Evolutionary conservation across 768 basidiomycete genomes (phyloP).

Genomic region (Coprinopsis cinerea): DNA sequence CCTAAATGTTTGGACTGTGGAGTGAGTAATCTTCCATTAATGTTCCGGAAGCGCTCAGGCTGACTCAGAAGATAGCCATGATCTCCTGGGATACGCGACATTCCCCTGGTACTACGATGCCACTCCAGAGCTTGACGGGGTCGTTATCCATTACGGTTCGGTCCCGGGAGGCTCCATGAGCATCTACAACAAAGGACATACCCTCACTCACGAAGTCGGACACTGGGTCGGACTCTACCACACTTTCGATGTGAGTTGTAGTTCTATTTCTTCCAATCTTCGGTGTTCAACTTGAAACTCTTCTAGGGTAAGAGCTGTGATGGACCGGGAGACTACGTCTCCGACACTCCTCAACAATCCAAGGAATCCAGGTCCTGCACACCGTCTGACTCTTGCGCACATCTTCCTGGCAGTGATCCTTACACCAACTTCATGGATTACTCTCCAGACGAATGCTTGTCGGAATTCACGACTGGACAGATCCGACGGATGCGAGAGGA

Average conservation of each 20-base stretch:
- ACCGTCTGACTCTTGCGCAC: constrained; percentile 27
- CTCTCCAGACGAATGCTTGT: constrained; percentile 44
- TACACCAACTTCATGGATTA: constrained; percentile 49
- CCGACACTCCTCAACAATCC: constrained; percentile 41
- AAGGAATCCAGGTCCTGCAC: constrained; percentile 35
- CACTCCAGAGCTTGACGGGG: constrained; percentile 41
- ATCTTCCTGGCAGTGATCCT: not conserved
- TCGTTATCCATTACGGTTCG: constrained; percentile 36
- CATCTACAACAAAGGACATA: constrained; percentile 38
- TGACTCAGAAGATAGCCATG: constrained; percentile 29
- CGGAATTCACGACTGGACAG: constrained; percentile 41
- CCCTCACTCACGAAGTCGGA: constrained; percentile 49
- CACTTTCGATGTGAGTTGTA: constrained; percentile 49
- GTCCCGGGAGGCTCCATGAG: constrained; percentile 36
- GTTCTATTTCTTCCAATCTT: not conserved
- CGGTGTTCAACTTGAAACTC: not conserved
- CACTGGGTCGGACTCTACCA: constrained; percentile 57
- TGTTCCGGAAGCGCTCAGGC: constrained; percentile 17
- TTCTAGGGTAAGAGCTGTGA: constrained; percentile 20
- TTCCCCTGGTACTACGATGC: constrained; percentile 39
- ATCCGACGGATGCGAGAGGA: constrained; percentile 32
- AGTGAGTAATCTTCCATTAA: constrained; percentile 19
- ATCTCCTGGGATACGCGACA: constrained; percentile 49
- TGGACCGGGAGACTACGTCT: constrained; percentile 34
- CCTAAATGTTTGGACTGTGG: constrained; percentile 47